A percentile compares a stretch with the other conserved stretches of the same genome.
Evolutionary conservation across 169 alveolate genomes (phyloP).

Genomic region (Plasmodium vivax): DNA sequence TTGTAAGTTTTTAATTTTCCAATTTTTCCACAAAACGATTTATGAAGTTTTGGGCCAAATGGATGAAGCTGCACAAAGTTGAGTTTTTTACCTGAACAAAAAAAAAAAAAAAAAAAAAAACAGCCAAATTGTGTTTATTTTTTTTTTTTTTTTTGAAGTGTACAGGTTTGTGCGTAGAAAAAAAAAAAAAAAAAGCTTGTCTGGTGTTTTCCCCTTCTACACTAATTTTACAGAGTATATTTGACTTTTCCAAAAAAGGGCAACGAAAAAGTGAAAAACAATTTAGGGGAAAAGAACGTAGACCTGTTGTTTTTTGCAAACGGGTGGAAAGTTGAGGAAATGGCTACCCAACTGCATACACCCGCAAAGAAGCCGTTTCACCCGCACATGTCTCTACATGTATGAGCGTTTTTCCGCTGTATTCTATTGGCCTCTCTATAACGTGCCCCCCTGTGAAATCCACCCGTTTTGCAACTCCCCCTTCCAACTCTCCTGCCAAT

Average conservation of each 20-base stretch:
- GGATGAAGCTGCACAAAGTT: not conserved
- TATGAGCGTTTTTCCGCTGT: not conserved
- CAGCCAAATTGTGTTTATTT: not conserved
- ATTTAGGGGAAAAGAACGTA: not conserved
- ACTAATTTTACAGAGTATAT: not conserved
- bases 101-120: not conserved
- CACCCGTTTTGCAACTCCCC: not conserved
- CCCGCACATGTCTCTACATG: not conserved
- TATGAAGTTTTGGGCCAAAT: not conserved
- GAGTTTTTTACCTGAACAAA: not conserved
- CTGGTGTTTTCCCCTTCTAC: not conserved
- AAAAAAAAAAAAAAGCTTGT: not conserved
- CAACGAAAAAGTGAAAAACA: not conserved
- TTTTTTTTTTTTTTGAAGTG: too few relatives aligned
- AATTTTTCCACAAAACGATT: not conserved
- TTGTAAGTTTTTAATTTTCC: not conserved
- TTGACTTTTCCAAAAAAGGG: not conserved
- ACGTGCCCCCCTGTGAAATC: not conserved
- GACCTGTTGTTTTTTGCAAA: not conserved
- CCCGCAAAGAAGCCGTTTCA: not conserved
- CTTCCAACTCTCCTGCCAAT: not conserved
- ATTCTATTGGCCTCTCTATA: not conserved
- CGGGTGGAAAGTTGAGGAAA: not conserved
- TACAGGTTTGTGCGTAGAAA: not conserved
- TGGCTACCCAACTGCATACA: not conserved